These are phyloP conservation scores for Phaffomyces antillensis DNA, from an alignment of 805 yeast species.

Conservation along the genomic window DNA sequence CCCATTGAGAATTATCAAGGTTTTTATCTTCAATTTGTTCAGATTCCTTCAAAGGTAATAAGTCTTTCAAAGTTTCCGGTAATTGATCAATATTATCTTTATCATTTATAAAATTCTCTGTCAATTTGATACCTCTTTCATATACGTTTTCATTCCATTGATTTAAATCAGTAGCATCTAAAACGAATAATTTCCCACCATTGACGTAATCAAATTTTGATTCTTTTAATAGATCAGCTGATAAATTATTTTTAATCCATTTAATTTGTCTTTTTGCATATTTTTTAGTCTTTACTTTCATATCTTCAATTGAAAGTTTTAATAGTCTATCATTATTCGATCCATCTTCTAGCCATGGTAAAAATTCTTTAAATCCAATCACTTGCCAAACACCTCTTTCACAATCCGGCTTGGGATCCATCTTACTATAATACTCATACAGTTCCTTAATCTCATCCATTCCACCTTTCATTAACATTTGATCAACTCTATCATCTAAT, in stretches of 20 bases:
- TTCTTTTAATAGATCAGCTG: conserved; percentile 51
- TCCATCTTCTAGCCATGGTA: conserved; percentile 51
- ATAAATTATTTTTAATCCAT: conserved; percentile 75
- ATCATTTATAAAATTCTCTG: conserved; percentile 31
- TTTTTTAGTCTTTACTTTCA: conserved; percentile 80
- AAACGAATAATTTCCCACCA: conserved; percentile 58
- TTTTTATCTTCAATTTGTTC: not conserved
- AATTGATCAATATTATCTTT: conserved; percentile 21
- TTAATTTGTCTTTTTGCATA: conserved; percentile 86
- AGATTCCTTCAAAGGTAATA: conserved; percentile 14
- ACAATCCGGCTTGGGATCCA: conserved; percentile 37
- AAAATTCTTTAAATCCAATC: conserved; percentile 85
- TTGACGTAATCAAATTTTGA: conserved; percentile 36
- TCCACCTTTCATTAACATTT: conserved; percentile 70
- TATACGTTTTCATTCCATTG: conserved; percentile 55
- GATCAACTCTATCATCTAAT: conserved; percentile 74
- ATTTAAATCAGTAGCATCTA: conserved; percentile 70
- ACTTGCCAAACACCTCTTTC: conserved; percentile 89
- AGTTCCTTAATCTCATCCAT: conserved; percentile 59
- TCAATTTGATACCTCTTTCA: conserved; percentile 46
- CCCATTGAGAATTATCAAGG: conserved; percentile 40
- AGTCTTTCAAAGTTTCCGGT: conserved; percentile 30
- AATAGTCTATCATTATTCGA: conserved; percentile 21
- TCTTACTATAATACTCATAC: conserved; percentile 35
- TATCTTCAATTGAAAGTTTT: conserved; percentile 50